phyloP scores from a whole-genome alignment of 352 stramenopile species.

The Phytophthora cryptogea region DNA sequence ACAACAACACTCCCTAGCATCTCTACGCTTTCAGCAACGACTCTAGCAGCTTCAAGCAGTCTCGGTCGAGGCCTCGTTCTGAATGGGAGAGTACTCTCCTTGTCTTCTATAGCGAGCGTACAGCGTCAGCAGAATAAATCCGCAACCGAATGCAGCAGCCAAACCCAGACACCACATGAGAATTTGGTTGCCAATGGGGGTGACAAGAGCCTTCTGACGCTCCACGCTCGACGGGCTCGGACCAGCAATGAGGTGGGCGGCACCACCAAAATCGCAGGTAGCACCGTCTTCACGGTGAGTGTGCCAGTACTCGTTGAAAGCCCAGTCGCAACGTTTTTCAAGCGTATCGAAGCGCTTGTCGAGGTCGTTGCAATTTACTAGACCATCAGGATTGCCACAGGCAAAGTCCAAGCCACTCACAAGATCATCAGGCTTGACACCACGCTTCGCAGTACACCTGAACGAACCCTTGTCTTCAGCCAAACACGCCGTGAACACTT shows the following conservation, averaged over 20 bases:
- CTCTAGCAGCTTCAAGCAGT: slow-evolving; percentile 10
- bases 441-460: slow-evolving; percentile 64
- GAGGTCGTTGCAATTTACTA: slow-evolving; percentile 57
- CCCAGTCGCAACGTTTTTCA: slow-evolving; percentile 49
- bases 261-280: slow-evolving; percentile 80
- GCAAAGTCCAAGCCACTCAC: slow-evolving; percentile 61
- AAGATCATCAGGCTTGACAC: slow-evolving; percentile 53
- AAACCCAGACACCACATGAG: slow-evolving; percentile 25
- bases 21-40: slow-evolving; percentile 3
- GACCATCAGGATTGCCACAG: slow-evolving; percentile 43
- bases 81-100: slow-evolving; percentile 20
- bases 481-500: slow-evolving; percentile 62
- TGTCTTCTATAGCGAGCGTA: slow-evolving; percentile 22
- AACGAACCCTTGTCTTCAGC: slow-evolving; percentile 77
- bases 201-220: slow-evolving; percentile 24
- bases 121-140: slow-evolving; percentile 13
- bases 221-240: slow-evolving; percentile 10
- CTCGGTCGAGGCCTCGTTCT: slow-evolving; percentile 3
- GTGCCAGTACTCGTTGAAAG: slow-evolving; percentile 70
- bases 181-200: slow-evolving; percentile 21
- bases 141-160: slow-evolving; percentile 12
- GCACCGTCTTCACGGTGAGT: slow-evolving; percentile 52
- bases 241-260: slow-evolving; percentile 51
- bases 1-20: slow-evolving; percentile 6
- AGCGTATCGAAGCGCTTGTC: slow-evolving; percentile 51